Evolutionary conservation across 257 asterid species (phyloP).

Genomic region (Handroanthus guayacan): DNA sequence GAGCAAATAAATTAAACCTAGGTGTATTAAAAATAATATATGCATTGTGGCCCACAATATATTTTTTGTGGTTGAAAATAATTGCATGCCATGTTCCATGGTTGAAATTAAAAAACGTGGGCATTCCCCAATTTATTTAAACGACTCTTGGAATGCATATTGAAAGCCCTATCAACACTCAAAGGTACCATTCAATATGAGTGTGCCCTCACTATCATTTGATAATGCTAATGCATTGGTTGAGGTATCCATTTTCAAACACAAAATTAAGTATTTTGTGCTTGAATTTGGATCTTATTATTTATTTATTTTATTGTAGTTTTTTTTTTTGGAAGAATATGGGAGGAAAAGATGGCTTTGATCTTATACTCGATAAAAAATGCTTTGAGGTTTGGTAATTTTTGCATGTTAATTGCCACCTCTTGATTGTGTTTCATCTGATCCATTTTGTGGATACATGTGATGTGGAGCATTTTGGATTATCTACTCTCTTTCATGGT

Average conservation of each 20-base stretch:
- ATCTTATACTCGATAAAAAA: not conserved
- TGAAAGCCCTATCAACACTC: slow-evolving; percentile 2
- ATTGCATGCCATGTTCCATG: slow-evolving; percentile 55
- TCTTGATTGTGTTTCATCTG: no score
- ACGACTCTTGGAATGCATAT: slow-evolving; percentile 42
- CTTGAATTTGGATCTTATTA: not conserved
- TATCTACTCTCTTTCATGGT: no score
- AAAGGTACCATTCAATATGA: not conserved
- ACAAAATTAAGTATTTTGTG: not conserved
- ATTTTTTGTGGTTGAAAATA: slow-evolving; percentile 31
- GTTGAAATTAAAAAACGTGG: slow-evolving; percentile 42
- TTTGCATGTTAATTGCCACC: not conserved
- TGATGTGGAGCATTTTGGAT: no score
- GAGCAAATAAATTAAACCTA: no score
- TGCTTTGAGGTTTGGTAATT: slow-evolving; percentile 31
- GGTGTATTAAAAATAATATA: slow-evolving; percentile 1
- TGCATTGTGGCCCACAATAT: not conserved
- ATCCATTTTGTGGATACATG: no score
- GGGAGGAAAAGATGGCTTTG: slow-evolving; percentile 24
- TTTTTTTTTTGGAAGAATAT: slow-evolving; percentile 3
- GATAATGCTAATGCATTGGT: slow-evolving; percentile 31
- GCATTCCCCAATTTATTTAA: slow-evolving; percentile 39
- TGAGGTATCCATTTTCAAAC: slow-evolving; percentile 26
- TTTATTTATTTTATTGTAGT: no score
- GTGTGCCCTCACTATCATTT: slow-evolving; percentile 28